These are phyloP conservation scores for Oryza meyeriana DNA, from an alignment of 176 grass and related monocot species.

Conservation along the genomic window DNA sequence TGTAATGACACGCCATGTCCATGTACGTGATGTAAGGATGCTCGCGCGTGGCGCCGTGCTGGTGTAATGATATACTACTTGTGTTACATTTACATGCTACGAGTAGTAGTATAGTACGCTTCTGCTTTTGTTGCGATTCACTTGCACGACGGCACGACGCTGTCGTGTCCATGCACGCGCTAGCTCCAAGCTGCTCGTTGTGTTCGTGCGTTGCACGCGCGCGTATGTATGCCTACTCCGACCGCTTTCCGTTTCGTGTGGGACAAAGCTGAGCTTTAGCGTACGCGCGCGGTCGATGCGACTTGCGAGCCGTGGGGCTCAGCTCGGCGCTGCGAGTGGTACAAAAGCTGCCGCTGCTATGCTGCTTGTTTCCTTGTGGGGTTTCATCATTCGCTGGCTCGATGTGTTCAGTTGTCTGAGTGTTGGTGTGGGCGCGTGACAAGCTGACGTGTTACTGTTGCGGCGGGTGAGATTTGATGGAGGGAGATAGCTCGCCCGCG, in stretches of 20 bases:
- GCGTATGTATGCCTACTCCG: background rate
- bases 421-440: background rate
- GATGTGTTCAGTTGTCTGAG: background rate
- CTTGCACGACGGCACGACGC: background rate
- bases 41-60: conserved; percentile 15
- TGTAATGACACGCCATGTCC: conserved; percentile 6
- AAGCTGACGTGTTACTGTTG: conserved; percentile 1
- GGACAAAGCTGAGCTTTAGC: background rate
- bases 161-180: background rate
- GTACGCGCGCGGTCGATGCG: background rate
- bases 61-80: conserved; percentile 25
- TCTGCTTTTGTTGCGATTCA: conserved; percentile 31
- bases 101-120: too few species aligned
- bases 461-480: background rate
- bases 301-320: background rate
- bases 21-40: conserved; percentile 31
- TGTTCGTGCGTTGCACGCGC: background rate
- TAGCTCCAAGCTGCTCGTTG: too few species aligned
- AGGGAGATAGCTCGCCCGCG: background rate
- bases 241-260: conserved; percentile 12
- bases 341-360: background rate
- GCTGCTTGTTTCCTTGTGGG: conserved; percentile 9
- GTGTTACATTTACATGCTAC: background rate
- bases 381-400: background rate
- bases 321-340: background rate